Base-by-base conservation (phyloP, 108 stramenopile species). In the Cyclostephanos tholiformis region DNA sequence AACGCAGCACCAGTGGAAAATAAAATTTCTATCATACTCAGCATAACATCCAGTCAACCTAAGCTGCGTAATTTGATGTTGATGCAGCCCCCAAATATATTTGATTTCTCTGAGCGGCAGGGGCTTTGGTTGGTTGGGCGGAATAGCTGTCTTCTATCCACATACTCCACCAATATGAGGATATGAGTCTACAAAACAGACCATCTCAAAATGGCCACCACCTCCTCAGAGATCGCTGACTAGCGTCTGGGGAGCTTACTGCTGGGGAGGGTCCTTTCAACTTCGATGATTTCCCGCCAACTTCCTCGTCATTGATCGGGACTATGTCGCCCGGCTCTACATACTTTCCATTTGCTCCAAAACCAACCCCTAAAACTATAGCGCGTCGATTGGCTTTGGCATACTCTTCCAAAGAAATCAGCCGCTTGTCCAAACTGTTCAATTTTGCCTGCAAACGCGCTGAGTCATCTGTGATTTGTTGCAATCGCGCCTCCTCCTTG, bases 391-490 rank as follows among this genome's bases (percentile, higher is more conserved):
- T 80, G 38, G 80, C 65, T 57, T 87, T 82, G 29, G 77, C 79
- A 50, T 73, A 84, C 67, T 86, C 82, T 74, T 94, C 93, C 38
- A 94, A 55, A 25, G 89, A 89, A 30, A 86, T 86, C 22, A 94
- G 50, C 50, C 93, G 69, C 26, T 58, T 82, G 72, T 94, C 88
- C 55, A 94, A 71, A 6, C 88, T 75, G 58, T 72, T 55, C 36
- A 94, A 71, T 75, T 91, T 90, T 2, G 87, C 88, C 62, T 91
- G 80, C 56, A 94, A 65, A 19, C 63, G 82, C 49, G 81, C 56
- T 32, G 83, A 79, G 13, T 84, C 79, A 22, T 80, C 88, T 30
- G 80, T 71, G 27, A 80, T 82, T 48, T 76, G 56, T 68, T 77
- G 60, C 38, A 83, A 65, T n/a, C 72, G 43, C 20, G 38, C 41